Conservation (phyloP, 805 yeast genomes). For the Candida ficus region DNA sequence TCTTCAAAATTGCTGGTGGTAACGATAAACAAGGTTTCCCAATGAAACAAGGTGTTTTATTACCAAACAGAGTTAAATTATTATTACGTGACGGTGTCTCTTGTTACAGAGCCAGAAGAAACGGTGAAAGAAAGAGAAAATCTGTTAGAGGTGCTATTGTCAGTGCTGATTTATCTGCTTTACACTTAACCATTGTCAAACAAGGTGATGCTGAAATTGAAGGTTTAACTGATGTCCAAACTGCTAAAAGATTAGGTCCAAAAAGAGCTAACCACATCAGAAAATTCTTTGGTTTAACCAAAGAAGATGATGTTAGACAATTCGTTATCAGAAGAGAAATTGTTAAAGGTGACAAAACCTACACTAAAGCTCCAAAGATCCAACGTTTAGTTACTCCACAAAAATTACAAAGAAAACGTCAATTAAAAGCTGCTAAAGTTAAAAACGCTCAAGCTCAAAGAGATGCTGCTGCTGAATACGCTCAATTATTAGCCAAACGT, state of each 20-base stretch:
- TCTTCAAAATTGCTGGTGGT: constrained; percentile 99
- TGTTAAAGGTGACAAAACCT: constrained; percentile 95
- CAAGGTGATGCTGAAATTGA: constrained; percentile 95
- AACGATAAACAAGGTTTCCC: constrained; percentile 99
- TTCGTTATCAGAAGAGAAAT: constrained; percentile 98
- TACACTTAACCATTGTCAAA: constrained; percentile 89
- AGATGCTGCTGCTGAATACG: constrained; percentile 99
- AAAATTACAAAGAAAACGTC: constrained; percentile 98
- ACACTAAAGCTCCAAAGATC: constrained; percentile 99
- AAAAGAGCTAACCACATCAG: constrained; percentile 99
- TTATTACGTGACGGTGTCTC: constrained; percentile 89
- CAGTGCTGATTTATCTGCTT: constrained; percentile 91
- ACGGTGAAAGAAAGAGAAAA: constrained; percentile 99
- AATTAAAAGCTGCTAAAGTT: constrained; percentile 87
- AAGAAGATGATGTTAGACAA: constrained; percentile 61
- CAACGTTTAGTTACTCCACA: constrained; percentile 99
- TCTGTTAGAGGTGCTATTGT: constrained; percentile 99
- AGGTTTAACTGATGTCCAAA: constrained; percentile 91
- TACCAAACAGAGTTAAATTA: constrained; percentile 97
- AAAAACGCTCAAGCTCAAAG: constrained; percentile 97
- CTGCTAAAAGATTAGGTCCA: constrained; percentile 99
- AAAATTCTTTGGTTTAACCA: constrained; percentile 97
- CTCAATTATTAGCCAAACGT: constrained; percentile 97
- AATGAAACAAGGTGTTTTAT: constrained; percentile 99
- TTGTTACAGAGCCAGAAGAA: constrained; percentile 99